phyloP scores from a whole-genome alignment of 2,329 filamentous ascomycete genomes.

The Phaeophleospora eucalypticola region DNA sequence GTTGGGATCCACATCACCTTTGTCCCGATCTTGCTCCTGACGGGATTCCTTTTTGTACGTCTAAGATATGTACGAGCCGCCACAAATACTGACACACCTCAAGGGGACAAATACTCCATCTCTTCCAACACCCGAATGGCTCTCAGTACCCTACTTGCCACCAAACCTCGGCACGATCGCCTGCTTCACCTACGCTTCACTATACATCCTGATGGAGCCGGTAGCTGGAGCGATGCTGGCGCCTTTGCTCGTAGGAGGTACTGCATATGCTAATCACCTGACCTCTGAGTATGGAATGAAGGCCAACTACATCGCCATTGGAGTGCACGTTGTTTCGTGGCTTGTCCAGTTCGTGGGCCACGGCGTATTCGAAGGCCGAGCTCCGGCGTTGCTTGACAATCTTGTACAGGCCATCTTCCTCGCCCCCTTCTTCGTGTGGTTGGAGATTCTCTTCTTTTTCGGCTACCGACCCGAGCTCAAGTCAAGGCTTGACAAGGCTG shows the following conservation, averaged over 20 bases:
- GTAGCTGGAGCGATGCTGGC: slow-evolving; percentile 78
- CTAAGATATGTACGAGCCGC: background rate
- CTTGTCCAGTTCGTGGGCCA: slow-evolving; percentile 88
- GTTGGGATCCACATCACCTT: slow-evolving; percentile 74
- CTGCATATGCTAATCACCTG: slow-evolving; percentile 72
- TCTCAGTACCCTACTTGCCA: slow-evolving; percentile 55
- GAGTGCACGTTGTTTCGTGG: slow-evolving; percentile 72
- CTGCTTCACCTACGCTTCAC: slow-evolving; percentile 62
- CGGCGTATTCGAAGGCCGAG: slow-evolving; percentile 79
- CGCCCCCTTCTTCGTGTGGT: slow-evolving; percentile 95
- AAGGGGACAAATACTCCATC: slow-evolving; percentile 57
- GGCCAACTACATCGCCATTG: slow-evolving; percentile 63
- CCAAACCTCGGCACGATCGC: slow-evolving; percentile 57
- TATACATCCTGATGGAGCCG: slow-evolving; percentile 91
- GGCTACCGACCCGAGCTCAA: slow-evolving; percentile 89
- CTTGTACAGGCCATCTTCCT: slow-evolving; percentile 86
- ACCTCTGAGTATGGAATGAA: slow-evolving; percentile 58
- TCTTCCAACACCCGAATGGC: slow-evolving; percentile 50
- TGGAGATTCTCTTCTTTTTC: slow-evolving; percentile 84
- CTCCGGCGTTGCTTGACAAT: slow-evolving; percentile 87
- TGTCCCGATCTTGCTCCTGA: slow-evolving; percentile 70
- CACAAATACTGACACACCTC: background rate
- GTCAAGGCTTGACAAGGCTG: slow-evolving; percentile 70
- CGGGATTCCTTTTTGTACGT: slow-evolving; percentile 67
- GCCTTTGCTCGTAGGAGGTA: slow-evolving; percentile 68